phyloP scores from a whole-genome alignment of 768 basidiomycete genomes.

The Pholiota microspora region DNA sequence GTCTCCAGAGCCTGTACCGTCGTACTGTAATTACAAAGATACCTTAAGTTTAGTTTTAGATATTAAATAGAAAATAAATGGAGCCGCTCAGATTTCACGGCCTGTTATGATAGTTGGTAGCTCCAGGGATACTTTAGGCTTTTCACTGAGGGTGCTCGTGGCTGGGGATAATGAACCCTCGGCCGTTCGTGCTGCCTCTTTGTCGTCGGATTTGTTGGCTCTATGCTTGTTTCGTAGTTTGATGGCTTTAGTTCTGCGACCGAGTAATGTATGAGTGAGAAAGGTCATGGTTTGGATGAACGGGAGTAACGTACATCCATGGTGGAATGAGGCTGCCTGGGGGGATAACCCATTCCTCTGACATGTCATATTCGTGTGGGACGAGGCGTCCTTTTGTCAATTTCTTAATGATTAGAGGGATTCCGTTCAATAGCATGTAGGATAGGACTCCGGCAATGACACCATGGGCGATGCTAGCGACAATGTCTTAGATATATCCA shows the following conservation, averaged over 20 bases:
- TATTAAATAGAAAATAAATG: too few relatives aligned
- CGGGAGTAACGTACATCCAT: conserved; percentile 54
- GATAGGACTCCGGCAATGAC: conserved; percentile 77
- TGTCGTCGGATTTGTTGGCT: too few relatives aligned
- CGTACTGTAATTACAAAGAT: too few relatives aligned
- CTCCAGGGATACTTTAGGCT: too few relatives aligned
- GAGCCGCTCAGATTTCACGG: too few relatives aligned
- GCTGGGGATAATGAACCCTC: too few relatives aligned
- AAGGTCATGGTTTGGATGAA: background rate
- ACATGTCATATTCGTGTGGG: conserved; percentile 60
- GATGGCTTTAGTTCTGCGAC: background rate
- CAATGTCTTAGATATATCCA: background rate
- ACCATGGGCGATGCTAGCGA: conserved; percentile 77
- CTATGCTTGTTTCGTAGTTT: conserved; percentile 4
- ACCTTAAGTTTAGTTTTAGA: too few relatives aligned
- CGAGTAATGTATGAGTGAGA: background rate
- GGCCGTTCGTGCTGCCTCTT: too few relatives aligned
- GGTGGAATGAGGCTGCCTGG: conserved; percentile 67
- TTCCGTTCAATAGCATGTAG: conserved; percentile 72
- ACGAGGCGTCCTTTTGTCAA: conserved; percentile 53
- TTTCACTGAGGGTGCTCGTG: too few relatives aligned
- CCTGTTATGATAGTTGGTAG: too few relatives aligned
- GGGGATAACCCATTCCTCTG: conserved; percentile 72
- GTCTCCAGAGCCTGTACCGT: too few relatives aligned
- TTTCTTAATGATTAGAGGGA: conserved; percentile 57